Base-by-base conservation (phyloP, 2,329 filamentous ascomycete species). In the Cordyceps farinosa region DNA sequence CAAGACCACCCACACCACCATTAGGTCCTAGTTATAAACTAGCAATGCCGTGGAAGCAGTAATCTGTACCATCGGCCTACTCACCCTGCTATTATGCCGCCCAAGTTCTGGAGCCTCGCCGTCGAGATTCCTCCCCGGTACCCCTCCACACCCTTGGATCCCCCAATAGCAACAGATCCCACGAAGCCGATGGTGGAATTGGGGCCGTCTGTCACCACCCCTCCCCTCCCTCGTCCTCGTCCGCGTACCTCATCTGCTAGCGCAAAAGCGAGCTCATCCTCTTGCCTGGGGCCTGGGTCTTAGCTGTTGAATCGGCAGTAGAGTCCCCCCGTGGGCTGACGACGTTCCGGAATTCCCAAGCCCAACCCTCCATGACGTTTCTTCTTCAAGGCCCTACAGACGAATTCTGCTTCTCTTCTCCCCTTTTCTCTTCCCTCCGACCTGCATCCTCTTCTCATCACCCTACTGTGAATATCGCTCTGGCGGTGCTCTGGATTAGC, bases 1-100 rank as follows among this genome's bases (percentile, higher is more conserved):
- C 44, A 58, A 50, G 27, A 42, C 42, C n/a, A 48, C 45, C 56
- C 56, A 59, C 56, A 59, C 56, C 56, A 58, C 55, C 55, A 48
- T 29, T 15, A 30, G 9, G 5, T 32, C 38, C 38, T n/a, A n/a
- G 17, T 10, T 38, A 56, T 27, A 30, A 29, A 55, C 52, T 42
- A 32, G 29, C 42, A 47, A 47, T 9, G 17, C 54, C 10, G 47
- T 56, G 17, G 36, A 48, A 30, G 44, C 30, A 32, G 40, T 13
- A 22, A 22, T 34, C 27, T 11, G n/a, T n/a, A 40, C 34, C 38
- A 34, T 47, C n/a, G 51, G 34, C 22, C 45, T 47, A 47, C n/a
- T 11, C 11, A 36, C 29, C 22, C 34, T 17, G 17, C 48, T 42
- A 15, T 34, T 29, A 36, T n/a, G n/a, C 22, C 38, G 52, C 27